Evolutionary conservation across 1,284 basidiomycete species (phyloP).

Genomic region (Papiliotrema nemorosa): DNA sequence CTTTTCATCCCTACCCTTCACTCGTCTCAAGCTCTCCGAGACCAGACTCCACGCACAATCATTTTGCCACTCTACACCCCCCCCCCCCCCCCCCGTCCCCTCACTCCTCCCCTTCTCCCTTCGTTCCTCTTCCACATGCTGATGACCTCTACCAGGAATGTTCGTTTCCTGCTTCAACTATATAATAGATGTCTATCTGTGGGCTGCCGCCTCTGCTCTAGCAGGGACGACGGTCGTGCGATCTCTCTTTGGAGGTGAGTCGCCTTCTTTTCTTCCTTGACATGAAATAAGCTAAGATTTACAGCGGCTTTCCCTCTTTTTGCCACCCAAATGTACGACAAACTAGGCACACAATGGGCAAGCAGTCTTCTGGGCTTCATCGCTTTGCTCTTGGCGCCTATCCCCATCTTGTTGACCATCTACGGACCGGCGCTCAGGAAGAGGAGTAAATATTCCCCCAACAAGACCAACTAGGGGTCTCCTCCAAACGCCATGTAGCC

Average conservation of each 20-base stretch:
- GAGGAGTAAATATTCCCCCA: conserved; percentile 48
- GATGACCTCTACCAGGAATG: conserved; percentile 50
- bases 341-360: conserved; percentile 48
- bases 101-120: too few relatives aligned
- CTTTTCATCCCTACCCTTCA: background rate
- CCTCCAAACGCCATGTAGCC: too few relatives aligned
- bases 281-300: too few relatives aligned
- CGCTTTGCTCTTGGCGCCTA: conserved; percentile 44
- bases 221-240: conserved; percentile 46
- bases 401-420: conserved; percentile 50
- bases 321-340: conserved; percentile 53
- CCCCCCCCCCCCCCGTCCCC: too few relatives aligned
- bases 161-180: conserved; percentile 52
- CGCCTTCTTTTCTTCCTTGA: too few relatives aligned
- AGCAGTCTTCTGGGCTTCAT: conserved; percentile 45
- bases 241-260: conserved; percentile 52
- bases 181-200: conserved; percentile 55
- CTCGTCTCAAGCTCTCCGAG: background rate
- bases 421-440: conserved; percentile 52
- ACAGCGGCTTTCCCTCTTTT: conserved; percentile 53
- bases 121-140: too few relatives aligned
- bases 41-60: too few relatives aligned
- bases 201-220: conserved; percentile 53
- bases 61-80: too few relatives aligned
- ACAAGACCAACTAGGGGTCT: too few relatives aligned